A percentile compares a stretch with the other conserved stretches of the same genome.
These are phyloP conservation scores for Cystobasidium pallidum DNA, from an alignment of 1,284 basidiomycete species.

Conservation along the genomic window DNA sequence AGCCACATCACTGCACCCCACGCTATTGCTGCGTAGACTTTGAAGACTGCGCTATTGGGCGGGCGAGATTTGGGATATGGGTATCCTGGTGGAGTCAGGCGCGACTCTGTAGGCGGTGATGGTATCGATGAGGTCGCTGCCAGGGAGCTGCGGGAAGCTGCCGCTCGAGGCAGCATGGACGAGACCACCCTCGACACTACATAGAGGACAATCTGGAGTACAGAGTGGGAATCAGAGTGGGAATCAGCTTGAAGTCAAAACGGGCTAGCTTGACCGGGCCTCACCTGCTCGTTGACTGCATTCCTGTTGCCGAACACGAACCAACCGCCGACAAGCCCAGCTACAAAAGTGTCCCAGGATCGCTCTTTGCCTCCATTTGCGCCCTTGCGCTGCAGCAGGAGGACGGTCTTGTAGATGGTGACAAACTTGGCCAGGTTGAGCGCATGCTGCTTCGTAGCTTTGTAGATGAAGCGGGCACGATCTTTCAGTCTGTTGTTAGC, in stretches of 20 bases:
- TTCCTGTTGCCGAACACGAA: slow-evolving; percentile 90
- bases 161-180: slow-evolving; percentile 76
- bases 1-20: slow-evolving; percentile 99
- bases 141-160: slow-evolving; percentile 49
- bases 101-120: slow-evolving; percentile 54
- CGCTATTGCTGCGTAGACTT: slow-evolving; percentile 81
- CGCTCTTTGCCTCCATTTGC: slow-evolving; percentile 70
- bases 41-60: slow-evolving; percentile 79
- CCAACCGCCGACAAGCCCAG: slow-evolving; percentile 89
- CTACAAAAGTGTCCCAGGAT: slow-evolving; percentile 83
- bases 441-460: slow-evolving; percentile 86
- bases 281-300: slow-evolving; percentile 96
- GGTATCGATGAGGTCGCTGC: slow-evolving; percentile 59
- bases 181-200: slow-evolving; percentile 85
- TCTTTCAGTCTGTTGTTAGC: slow-evolving; percentile 51
- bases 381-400: slow-evolving; percentile 76
- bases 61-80: slow-evolving; percentile 67
- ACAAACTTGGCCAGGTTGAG: slow-evolving; percentile 91
- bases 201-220: slow-evolving; percentile 88
- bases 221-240: not conserved
- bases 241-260: not conserved
- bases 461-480: slow-evolving; percentile 71
- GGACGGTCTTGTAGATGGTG: slow-evolving; percentile 83
- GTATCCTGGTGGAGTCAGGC: slow-evolving; percentile 56
- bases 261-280: too few species aligned